A percentile compares a stretch with the other conserved stretches of the same genome.
phyloP scores from a whole-genome alignment of 768 basidiomycete species.

The Mycena chlorophos region DNA sequence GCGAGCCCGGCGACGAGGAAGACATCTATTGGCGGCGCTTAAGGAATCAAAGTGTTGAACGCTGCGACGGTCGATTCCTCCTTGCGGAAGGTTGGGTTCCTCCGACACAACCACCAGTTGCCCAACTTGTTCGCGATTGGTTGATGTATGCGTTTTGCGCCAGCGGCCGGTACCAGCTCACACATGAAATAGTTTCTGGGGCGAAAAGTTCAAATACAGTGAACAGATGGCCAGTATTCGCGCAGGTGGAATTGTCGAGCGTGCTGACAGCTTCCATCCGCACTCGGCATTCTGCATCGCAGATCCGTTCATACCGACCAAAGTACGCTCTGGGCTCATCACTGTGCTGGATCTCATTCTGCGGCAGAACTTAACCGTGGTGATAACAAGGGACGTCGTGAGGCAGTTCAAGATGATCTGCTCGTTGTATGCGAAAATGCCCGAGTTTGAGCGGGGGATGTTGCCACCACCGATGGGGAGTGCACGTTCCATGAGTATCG shows the following conservation, averaged over 20 bases:
- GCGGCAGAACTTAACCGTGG: constrained; percentile 21
- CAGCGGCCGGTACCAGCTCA: not conserved
- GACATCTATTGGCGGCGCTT: constrained; percentile 35
- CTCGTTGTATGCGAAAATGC: not conserved
- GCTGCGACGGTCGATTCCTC: constrained; percentile 35
- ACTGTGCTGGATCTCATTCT: not conserved
- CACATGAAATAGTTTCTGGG: constrained; percentile 46
- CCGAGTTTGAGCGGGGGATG: constrained; percentile 1
- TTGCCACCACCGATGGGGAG: not conserved
- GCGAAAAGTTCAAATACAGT: constrained; percentile 35
- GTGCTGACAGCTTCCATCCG: constrained; percentile 16
- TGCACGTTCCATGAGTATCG: not conserved
- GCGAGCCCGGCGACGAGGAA: constrained; percentile 5
- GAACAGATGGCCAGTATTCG: constrained; percentile 38
- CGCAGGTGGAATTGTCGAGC: constrained; percentile 37
- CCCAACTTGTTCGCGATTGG: constrained; percentile 38
- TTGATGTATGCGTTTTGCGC: constrained; percentile 35
- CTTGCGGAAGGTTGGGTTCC: constrained; percentile 16
- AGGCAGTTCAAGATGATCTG: constrained; percentile 8
- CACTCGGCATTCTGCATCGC: constrained; percentile 27
- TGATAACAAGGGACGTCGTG: not conserved
- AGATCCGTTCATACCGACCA: constrained; percentile 43
- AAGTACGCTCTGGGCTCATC: constrained; percentile 27
- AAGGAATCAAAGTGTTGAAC: constrained; percentile 8
- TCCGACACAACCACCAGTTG: constrained; percentile 15